phyloP scores from a whole-genome alignment of 2,329 filamentous ascomycete genomes.

The Alternaria novae-zelandiae region DNA sequence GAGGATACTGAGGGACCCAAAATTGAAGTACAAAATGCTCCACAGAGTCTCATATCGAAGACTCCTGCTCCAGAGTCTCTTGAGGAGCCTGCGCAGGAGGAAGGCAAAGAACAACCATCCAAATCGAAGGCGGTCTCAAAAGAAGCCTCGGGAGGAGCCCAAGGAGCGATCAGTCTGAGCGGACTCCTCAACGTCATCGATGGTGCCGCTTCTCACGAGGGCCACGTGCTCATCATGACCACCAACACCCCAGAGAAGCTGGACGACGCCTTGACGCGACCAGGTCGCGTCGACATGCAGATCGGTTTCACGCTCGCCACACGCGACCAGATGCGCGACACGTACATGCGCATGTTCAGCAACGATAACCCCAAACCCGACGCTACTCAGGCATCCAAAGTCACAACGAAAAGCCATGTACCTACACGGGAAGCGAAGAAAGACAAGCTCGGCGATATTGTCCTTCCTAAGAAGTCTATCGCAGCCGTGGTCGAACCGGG shows the following conservation, averaged over 20 bases:
- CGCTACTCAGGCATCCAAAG: not conserved
- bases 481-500: slow-evolving; percentile 17
- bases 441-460: slow-evolving; percentile 18
- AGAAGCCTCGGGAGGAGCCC: too few relatives aligned
- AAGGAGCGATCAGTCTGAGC: slow-evolving; percentile 69
- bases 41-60: too few relatives aligned
- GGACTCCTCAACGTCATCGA: slow-evolving; percentile 84
- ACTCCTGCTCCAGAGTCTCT: too few relatives aligned
- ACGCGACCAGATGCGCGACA: slow-evolving; percentile 49
- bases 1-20: not conserved
- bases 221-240: slow-evolving; percentile 81
- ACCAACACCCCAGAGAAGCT: slow-evolving; percentile 77
- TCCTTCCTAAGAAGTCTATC: not conserved
- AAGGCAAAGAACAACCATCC: too few relatives aligned
- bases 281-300: slow-evolving; percentile 73
- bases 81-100: too few relatives aligned
- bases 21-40: not conserved
- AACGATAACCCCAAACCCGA: not conserved
- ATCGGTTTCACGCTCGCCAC: slow-evolving; percentile 63
- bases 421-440: not conserved
- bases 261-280: slow-evolving; percentile 75
- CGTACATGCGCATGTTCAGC: slow-evolving; percentile 52
- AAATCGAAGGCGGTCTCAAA: too few relatives aligned
- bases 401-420: not conserved
- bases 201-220: slow-evolving; percentile 79